Base-by-base conservation (phyloP, 2,329 filamentous ascomycete genomes). In the Juglanconis sp. region DNA sequence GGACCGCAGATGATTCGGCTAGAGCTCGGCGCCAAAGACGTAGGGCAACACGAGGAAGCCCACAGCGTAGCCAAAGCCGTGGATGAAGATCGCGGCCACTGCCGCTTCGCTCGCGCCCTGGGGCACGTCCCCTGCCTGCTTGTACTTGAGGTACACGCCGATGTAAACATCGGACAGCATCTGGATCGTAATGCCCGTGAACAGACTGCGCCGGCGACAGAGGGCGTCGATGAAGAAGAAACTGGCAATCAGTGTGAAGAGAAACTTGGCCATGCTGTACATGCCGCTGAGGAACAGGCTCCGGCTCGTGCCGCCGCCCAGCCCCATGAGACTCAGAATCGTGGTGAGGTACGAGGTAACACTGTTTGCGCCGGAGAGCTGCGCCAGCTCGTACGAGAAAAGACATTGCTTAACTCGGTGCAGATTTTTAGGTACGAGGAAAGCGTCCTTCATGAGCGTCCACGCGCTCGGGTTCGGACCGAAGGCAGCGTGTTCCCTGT, bases 171-270 rank as follows among this genome's bases (percentile, higher is more conserved):
- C 68, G 0, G 76, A 74, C 2, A 76, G 64, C 66, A 77, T 70
- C 64, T 80, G 77, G 5, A 70, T 62, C 0, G 63, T 64, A n/a
- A 69, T 69, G 5, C 72, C 72, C 1, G 73, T 60, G 31, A 78
- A 74, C 1, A 78, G 68, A 5, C 70, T 73, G 17, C 68, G 71
- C 11, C 74, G 69, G 10, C 75, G 71, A 1, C 78, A 77, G 3
- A 80, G 67, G 9, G 73, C 74, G 53, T 80, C 77, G 30, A 79
- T 72, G 60, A 79, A 73, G 65, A 79, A 75, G 59, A 80, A 74
- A 2, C 72, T 72, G 4, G 76, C 76, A 10, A 76, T 72, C 1
- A 80, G 55, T 5, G 71, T 72, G 60, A 71, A 77, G 54, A 72
- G 72, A 57, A 80, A 74, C 64, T 79, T 81, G 44, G 75, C 68